Evolutionary conservation across 2,329 filamentous ascomycete species (phyloP).

Genomic region (Cercospora janseana): DNA sequence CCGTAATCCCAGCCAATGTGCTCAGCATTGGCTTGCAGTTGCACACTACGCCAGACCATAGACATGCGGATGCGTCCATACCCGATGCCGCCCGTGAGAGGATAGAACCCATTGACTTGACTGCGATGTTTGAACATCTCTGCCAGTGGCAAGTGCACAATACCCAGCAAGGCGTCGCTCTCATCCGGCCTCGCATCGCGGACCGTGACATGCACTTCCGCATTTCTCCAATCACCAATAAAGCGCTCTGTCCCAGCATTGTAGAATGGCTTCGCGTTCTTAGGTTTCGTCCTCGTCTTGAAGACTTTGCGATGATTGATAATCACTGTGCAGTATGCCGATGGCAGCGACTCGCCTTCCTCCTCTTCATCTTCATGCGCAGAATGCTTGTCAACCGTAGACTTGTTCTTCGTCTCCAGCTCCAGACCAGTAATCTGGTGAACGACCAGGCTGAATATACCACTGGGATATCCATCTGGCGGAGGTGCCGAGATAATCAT

Average conservation of each 20-base stretch:
- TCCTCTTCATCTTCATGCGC: conserved; percentile 57
- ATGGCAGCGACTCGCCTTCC: conserved; percentile 62
- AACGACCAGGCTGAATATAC: conserved; percentile 67
- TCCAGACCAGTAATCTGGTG: conserved; percentile 71
- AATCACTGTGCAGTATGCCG: conserved; percentile 70
- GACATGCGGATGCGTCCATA: conserved; percentile 68
- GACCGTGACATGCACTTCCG: conserved; percentile 67
- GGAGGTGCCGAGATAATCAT: conserved; percentile 69
- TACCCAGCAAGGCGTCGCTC: conserved; percentile 66
- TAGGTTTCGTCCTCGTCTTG: conserved; percentile 71
- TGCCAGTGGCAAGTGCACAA: conserved; percentile 64
- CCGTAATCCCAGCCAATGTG: conserved; percentile 70
- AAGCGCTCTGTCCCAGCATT: conserved; percentile 74
- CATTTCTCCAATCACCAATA: conserved; percentile 64
- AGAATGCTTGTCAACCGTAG: conserved; percentile 47
- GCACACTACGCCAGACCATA: conserved; percentile 69
- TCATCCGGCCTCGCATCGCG: conserved; percentile 68
- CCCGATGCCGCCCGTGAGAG: conserved; percentile 69
- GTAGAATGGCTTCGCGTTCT: conserved; percentile 75
- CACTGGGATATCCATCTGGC: conserved; percentile 59
- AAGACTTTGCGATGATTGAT: conserved; percentile 69
- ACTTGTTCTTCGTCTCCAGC: conserved; percentile 59
- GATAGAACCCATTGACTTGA: conserved; percentile 65
- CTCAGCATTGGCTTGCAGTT: conserved; percentile 58
- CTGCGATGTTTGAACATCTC: conserved; percentile 62